phyloP scores from a whole-genome alignment of 441 rosid species.

The Lepidium campestre region DNA sequence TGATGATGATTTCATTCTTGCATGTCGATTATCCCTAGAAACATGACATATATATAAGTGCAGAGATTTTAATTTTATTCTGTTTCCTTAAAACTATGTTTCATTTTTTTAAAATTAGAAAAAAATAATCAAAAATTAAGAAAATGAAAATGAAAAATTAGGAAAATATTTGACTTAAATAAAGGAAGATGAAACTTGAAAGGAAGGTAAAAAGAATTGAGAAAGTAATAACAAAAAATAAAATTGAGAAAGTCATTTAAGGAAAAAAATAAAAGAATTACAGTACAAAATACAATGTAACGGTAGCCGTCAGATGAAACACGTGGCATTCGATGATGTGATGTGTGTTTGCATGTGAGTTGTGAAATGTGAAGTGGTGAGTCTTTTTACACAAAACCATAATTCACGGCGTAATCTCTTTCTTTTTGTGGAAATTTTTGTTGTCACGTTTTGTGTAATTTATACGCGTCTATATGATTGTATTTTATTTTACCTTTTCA shows the following conservation, averaged over 20 bases:
- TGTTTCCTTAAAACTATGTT: not conserved
- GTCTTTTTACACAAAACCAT: not conserved
- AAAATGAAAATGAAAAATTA: not conserved
- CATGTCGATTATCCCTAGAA: constrained; percentile 28
- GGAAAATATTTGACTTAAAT: too few species aligned
- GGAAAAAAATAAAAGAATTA: too few species aligned
- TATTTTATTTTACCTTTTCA: too few species aligned
- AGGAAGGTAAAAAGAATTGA: not conserved
- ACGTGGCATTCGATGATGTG: constrained; percentile 2
- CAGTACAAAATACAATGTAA: too few species aligned
- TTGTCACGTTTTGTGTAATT: too few species aligned
- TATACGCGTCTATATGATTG: too few species aligned
- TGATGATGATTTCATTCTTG: constrained; percentile 28
- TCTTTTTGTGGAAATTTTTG: not conserved
- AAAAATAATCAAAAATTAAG: too few species aligned
- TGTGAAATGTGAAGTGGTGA: not conserved
- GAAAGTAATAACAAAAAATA: too few species aligned
- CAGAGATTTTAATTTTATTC: not conserved
- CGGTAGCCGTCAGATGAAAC: constrained; percentile 18
- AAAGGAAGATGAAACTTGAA: not conserved
- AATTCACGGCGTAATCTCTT: constrained; percentile 32
- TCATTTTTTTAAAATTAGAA: too few species aligned
- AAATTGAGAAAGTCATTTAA: too few species aligned
- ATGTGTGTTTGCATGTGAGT: constrained; percentile 15
- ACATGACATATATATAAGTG: not conserved